A percentile compares a stretch with the other conserved stretches of the same genome.
Evolutionary conservation across 2,329 filamentous ascomycete species (phyloP).

Genomic region (Colletotrichum cereale): DNA sequence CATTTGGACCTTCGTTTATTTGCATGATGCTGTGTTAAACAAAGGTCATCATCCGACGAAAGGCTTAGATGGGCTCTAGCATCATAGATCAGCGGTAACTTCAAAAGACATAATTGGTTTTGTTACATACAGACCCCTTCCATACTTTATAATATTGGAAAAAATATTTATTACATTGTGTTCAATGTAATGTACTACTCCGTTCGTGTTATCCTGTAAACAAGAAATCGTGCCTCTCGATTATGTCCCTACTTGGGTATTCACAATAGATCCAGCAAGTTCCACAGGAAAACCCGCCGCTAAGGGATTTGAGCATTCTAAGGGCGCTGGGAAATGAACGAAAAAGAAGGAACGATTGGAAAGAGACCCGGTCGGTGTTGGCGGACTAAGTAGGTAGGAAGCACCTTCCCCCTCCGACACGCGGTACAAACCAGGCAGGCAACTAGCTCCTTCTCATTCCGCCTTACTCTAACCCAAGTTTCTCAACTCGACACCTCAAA

Average conservation of each 20-base stretch:
- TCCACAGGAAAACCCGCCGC: too few relatives aligned
- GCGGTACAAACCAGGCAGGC: background rate
- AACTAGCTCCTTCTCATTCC: background rate
- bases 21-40: background rate
- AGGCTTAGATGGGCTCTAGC: background rate
- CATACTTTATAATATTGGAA: too few relatives aligned
- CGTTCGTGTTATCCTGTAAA: background rate
- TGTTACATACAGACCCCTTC: too few relatives aligned
- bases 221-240: background rate
- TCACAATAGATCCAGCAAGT: background rate
- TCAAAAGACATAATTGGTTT: too few relatives aligned
- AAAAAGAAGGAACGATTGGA: background rate
- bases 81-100: background rate
- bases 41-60: background rate
- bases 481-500: background rate
- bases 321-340: rapidly evolving
- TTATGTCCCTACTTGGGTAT: background rate
- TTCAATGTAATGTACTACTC: too few relatives aligned
- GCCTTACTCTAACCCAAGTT: background rate
- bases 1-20: rapidly evolving
- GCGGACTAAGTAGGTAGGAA: background rate
- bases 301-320: background rate
- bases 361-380: background rate
- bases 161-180: too few relatives aligned
- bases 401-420: background rate